phyloP scores from a whole-genome alignment of 176 grass and related monocot species.

The Ampelocalamus luodianensis region DNA sequence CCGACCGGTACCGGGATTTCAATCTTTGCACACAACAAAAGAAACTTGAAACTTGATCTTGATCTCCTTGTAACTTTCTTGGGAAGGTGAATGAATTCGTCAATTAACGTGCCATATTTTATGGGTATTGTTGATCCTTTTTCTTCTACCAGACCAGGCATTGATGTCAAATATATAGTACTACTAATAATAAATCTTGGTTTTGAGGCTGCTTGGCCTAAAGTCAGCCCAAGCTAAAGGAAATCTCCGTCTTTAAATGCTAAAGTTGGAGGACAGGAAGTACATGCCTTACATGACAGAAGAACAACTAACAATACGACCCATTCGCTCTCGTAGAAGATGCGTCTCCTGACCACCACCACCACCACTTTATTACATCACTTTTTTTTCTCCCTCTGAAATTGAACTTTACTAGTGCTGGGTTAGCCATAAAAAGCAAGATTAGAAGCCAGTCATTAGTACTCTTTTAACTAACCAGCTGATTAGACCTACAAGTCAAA shows the following conservation, averaged over 20 bases:
- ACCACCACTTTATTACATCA: conserved; percentile 4
- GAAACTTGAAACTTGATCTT: too few species aligned
- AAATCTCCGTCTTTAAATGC: conserved; percentile 22
- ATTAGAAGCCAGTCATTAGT: conserved; percentile 27
- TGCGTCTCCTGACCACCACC: conserved; percentile 10
- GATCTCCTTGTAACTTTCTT: not conserved
- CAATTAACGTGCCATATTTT: conserved; percentile 3
- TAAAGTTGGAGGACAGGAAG: conserved; percentile 25
- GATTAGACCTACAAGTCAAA: conserved; percentile 24
- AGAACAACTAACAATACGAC: conserved; percentile 23
- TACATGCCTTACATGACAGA: conserved; percentile 39
- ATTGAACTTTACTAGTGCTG: conserved; percentile 9
- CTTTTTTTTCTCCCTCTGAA: not conserved
- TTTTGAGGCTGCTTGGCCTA: not conserved
- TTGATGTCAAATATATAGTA: conserved; percentile 3
- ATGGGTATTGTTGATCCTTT: not conserved
- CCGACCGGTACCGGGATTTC: too few species aligned
- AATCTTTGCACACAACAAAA: too few species aligned
- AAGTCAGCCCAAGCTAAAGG: conserved; percentile 40
- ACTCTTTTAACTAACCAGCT: conserved; percentile 15
- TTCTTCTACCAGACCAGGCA: not conserved
- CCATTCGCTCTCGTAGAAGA: conserved; percentile 28
- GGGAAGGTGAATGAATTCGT: not conserved
- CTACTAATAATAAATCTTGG: not conserved
- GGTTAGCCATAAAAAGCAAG: conserved; percentile 17